Percentiles rank a stretch among this genome's conserved stretches.
Evolutionary conservation across 2,329 filamentous ascomycete genomes (phyloP).

Genomic region (Cyphellophora europaea): DNA sequence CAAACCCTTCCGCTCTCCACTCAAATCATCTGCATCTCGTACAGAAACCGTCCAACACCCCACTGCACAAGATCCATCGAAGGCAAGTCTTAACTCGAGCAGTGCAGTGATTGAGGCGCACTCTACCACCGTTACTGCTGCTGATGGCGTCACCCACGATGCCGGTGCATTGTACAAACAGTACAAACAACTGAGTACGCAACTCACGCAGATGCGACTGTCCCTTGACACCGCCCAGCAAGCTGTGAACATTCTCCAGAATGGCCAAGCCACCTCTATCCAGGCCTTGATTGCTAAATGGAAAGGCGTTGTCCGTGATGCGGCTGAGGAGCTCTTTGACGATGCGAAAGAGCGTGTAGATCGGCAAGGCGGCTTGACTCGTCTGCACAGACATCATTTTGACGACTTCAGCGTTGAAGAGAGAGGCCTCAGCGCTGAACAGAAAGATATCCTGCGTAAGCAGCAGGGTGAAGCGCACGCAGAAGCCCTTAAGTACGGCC

Average conservation of each 20-base stretch:
- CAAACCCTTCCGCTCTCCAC: background rate
- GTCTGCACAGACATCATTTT: constrained; percentile 40
- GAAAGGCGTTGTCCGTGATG: constrained; percentile 49
- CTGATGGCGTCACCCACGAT: background rate
- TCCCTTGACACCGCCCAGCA: constrained; percentile 44
- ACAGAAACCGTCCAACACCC: too few relatives aligned
- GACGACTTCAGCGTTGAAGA: constrained; percentile 18
- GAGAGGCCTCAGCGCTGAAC: constrained; percentile 31
- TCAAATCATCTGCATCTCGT: background rate
- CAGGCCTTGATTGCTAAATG: constrained; percentile 49
- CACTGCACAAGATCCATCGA: background rate
- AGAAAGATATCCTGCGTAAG: constrained; percentile 24
- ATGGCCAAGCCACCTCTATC: constrained; percentile 44
- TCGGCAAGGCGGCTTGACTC: constrained; percentile 54
- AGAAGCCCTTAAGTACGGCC: constrained; percentile 32
- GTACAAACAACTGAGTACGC: constrained; percentile 24
- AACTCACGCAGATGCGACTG: constrained; percentile 21
- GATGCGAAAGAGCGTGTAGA: constrained; percentile 51
- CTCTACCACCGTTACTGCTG: background rate
- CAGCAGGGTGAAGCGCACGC: constrained; percentile 32
- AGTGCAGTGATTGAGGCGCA: background rate
- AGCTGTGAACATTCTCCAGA: constrained; percentile 41
- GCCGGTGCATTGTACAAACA: constrained; percentile 28
- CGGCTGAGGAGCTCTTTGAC: constrained; percentile 59
- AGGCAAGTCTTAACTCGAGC: background rate